Conservation (phyloP, 2,329 filamentous ascomycete genomes). For the Lecanosticta acicola region DNA sequence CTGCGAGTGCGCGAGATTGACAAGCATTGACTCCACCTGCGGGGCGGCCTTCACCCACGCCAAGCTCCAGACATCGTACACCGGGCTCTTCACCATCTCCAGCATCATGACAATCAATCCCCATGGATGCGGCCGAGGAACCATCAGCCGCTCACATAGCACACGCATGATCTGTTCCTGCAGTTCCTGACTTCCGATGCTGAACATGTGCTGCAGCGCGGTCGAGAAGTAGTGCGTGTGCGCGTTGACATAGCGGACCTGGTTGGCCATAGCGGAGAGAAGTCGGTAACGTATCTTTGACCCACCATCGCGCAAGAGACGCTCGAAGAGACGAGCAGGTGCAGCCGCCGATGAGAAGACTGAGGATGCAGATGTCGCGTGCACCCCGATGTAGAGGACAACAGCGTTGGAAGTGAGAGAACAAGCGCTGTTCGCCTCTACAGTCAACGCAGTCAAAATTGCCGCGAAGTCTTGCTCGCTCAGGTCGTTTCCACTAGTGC, state of each 20-base stretch:
- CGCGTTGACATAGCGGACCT: slow-evolving; percentile 82
- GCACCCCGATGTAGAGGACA: slow-evolving; percentile 73
- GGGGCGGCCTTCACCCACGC: slow-evolving; percentile 86
- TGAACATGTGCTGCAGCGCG: slow-evolving; percentile 77
- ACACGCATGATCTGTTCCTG: slow-evolving; percentile 88
- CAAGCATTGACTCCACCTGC: slow-evolving; percentile 56
- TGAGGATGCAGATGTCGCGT: slow-evolving; percentile 59
- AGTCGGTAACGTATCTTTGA: slow-evolving; percentile 81
- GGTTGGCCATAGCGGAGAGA: slow-evolving; percentile 78
- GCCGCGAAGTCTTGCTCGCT: slow-evolving; percentile 71
- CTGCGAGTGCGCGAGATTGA: slow-evolving; percentile 26
- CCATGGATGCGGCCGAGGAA: slow-evolving; percentile 92
- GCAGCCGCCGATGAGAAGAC: slow-evolving; percentile 60
- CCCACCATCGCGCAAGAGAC: slow-evolving; percentile 67
- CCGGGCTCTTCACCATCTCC: slow-evolving; percentile 86
- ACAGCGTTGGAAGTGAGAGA: slow-evolving; percentile 70
- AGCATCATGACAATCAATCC: slow-evolving; percentile 82
- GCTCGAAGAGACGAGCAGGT: slow-evolving; percentile 67
- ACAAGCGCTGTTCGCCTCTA: slow-evolving; percentile 33
- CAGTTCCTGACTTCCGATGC: slow-evolving; percentile 59
- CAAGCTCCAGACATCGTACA: slow-evolving; percentile 86
- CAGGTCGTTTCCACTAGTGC: slow-evolving; percentile 36
- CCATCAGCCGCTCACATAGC: slow-evolving; percentile 78
- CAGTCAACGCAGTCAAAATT: slow-evolving; percentile 67
- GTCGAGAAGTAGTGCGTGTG: slow-evolving; percentile 92